phyloP scores from a whole-genome alignment of 164 flowering plant species.

The Nelumbo lutea region DNA sequence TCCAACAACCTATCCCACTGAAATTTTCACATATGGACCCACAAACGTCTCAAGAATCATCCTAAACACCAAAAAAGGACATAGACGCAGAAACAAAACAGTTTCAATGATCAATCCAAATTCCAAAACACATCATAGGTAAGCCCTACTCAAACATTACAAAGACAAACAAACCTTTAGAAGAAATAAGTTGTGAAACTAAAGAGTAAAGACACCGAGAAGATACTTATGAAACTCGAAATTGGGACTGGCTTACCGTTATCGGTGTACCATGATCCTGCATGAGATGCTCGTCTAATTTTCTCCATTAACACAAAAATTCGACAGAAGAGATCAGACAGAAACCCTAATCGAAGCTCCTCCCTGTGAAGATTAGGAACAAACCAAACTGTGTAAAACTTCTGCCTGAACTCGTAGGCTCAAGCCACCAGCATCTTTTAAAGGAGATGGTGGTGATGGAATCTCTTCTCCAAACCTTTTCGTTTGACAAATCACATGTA shows the following conservation, averaged over 20 bases:
- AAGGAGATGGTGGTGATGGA: background rate
- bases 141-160: background rate
- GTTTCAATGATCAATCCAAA: background rate
- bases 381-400: background rate
- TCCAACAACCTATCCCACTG: too few relatives aligned
- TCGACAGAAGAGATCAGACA: background rate
- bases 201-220: background rate
- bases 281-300: conserved; percentile 80
- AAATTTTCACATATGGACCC: background rate
- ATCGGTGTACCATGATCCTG: conserved; percentile 97
- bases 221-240: background rate
- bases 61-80: background rate
- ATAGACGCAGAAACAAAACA: background rate
- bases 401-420: background rate
- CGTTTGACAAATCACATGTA: too few relatives aligned
- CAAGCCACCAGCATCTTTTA: background rate
- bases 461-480: too few relatives aligned
- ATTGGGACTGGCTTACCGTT: conserved; percentile 48
- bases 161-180: background rate
- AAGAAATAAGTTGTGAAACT: background rate
- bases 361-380: background rate
- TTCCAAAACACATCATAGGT: background rate
- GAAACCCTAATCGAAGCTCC: background rate
- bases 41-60: background rate
- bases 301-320: conserved; percentile 39